A percentile compares a stretch with the other conserved stretches of the same genome.
Evolutionary conservation across 1,139 yeast genomes (phyloP).

Genomic region (Williopsis jadinii): DNA sequence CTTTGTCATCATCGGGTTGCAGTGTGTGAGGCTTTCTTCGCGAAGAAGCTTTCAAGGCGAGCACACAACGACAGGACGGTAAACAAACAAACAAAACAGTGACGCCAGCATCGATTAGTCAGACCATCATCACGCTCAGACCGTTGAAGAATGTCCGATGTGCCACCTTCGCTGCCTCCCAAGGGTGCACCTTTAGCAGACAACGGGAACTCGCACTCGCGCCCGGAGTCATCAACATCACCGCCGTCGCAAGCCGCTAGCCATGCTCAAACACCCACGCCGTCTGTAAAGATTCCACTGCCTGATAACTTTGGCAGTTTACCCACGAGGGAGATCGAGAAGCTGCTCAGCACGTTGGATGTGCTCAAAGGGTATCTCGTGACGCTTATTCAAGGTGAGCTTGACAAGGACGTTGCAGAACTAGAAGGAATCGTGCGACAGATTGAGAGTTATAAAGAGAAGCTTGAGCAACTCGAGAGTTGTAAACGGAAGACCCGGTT

Average conservation of each 20-base stretch:
- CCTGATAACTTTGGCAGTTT: constrained; percentile 21
- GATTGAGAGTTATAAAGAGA: constrained; percentile 7
- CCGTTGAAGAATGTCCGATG: too few relatives aligned
- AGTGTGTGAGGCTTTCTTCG: too few relatives aligned
- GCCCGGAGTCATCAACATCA: too few relatives aligned
- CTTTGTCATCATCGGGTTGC: too few relatives aligned
- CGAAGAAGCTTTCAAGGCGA: too few relatives aligned
- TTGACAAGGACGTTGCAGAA: constrained; percentile 7
- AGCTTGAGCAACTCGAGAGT: constrained; percentile 8
- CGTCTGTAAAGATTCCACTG: constrained; percentile 9
- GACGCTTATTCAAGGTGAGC: constrained; percentile 10
- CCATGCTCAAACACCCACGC: not conserved
- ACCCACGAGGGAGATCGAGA: constrained; percentile 24
- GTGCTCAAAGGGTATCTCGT: constrained; percentile 25
- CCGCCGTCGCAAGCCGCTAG: not conserved
- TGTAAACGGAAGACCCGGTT: constrained; percentile 11
- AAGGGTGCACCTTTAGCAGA: constrained; percentile 4
- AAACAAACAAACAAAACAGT: too few relatives aligned
- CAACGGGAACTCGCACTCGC: not conserved
- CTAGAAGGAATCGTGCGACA: constrained; percentile 8
- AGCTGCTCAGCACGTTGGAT: constrained; percentile 19
- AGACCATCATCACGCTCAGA: too few relatives aligned
- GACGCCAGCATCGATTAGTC: too few relatives aligned
- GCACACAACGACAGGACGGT: too few relatives aligned
- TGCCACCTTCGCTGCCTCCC: constrained; percentile 15